These are phyloP conservation scores for Phytophthora multivora DNA, from an alignment of 352 stramenopile genomes.

Conservation along the genomic window DNA sequence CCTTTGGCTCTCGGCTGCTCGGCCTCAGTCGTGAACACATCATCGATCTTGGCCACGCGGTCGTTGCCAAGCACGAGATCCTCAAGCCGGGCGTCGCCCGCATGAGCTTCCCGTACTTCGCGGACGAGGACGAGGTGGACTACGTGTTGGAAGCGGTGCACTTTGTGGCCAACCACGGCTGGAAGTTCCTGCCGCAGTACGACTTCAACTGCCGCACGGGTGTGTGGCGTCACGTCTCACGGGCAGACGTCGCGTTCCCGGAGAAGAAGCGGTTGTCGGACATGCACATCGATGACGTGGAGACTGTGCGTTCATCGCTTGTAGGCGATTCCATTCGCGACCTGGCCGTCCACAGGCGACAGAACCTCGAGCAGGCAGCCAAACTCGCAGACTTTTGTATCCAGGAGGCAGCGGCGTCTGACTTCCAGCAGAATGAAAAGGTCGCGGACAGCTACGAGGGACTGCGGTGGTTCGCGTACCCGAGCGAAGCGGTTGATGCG, in stretches of 20 bases:
- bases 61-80: slow-evolving; percentile 92
- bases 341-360: slow-evolving; percentile 14
- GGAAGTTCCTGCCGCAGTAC: slow-evolving; percentile 95
- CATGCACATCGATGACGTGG: slow-evolving; percentile 19
- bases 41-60: slow-evolving; percentile 73
- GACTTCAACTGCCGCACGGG: slow-evolving; percentile 94
- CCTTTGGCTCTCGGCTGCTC: slow-evolving; percentile 92
- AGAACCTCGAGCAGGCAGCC: slow-evolving; percentile 25
- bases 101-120: slow-evolving; percentile 92
- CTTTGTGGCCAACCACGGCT: slow-evolving; percentile 94
- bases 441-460: slow-evolving; percentile 24
- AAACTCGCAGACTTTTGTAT: slow-evolving; percentile 29
- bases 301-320: slow-evolving; percentile 1
- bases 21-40: slow-evolving; percentile 82
- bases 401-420: slow-evolving; percentile 6
- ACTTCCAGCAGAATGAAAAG: slow-evolving; percentile 17
- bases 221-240: slow-evolving; percentile 80
- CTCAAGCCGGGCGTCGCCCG: slow-evolving; percentile 95
- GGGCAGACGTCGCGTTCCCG: slow-evolving; percentile 17
- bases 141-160: slow-evolving; percentile 94
- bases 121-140: slow-evolving; percentile 83
- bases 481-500: slow-evolving; percentile 23
- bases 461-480: slow-evolving; percentile 44
- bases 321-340: slow-evolving; percentile 16
- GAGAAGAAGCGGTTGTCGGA: slow-evolving; percentile 27